Conservation (phyloP, 129 eudicot species). For the Saussurea involucrata region DNA sequence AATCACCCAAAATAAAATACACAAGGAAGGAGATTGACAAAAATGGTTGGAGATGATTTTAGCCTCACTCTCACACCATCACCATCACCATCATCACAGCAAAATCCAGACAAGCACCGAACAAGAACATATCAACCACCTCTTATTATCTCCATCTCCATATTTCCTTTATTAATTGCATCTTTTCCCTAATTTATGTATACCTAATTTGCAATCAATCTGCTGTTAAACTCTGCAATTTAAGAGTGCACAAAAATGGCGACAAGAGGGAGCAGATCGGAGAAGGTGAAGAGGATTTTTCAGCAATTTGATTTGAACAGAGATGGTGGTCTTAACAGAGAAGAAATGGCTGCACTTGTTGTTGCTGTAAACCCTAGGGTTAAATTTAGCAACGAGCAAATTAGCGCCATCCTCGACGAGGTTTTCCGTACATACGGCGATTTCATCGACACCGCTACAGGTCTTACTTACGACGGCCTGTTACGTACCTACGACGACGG, state of each 20-base stretch:
- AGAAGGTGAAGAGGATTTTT: slow-evolving; percentile 87
- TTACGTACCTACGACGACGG: slow-evolving; percentile 94
- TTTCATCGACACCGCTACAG: slow-evolving; percentile 75
- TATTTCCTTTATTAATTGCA: not conserved
- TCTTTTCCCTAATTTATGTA: no score
- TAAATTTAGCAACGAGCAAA: slow-evolving; percentile 86
- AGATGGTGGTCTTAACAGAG: slow-evolving; percentile 81
- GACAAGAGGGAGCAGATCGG: slow-evolving; percentile 88
- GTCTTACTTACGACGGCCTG: slow-evolving; percentile 77
- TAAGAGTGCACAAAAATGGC: slow-evolving; percentile 39
- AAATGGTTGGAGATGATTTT: not conserved
- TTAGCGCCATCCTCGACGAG: slow-evolving; percentile 86
- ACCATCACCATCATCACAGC: not conserved
- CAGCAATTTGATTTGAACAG: slow-evolving; percentile 78
- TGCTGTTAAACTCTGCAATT: not conserved
- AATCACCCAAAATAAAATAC: not conserved
- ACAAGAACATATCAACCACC: not conserved
- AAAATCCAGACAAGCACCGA: not conserved
- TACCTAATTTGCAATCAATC: no score
- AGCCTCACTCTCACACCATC: not conserved
- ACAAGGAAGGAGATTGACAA: not conserved
- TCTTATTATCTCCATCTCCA: not conserved
- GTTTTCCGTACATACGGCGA: slow-evolving; percentile 84
- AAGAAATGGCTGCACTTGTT: slow-evolving; percentile 90
- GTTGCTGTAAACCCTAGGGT: slow-evolving; percentile 99